phyloP scores from a whole-genome alignment of 2,329 filamentous ascomycete genomes.

The Neurospora crassa region DNA sequence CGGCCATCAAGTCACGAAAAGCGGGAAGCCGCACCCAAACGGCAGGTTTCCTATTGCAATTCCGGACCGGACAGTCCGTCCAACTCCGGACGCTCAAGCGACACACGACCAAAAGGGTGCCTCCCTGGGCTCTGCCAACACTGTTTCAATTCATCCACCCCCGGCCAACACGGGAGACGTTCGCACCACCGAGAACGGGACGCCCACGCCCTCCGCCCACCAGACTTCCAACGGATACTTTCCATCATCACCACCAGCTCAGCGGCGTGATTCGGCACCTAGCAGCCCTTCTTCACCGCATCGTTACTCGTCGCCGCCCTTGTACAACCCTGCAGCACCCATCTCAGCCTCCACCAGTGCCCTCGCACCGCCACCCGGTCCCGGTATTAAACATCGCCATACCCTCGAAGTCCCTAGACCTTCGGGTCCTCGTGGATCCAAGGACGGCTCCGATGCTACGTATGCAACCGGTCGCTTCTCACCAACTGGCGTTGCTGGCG shows the following conservation, averaged over 20 bases:
- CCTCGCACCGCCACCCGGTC: constrained; percentile 38
- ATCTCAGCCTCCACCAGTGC: constrained; percentile 35
- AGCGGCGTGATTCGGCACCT: constrained; percentile 9
- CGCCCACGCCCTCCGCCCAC: constrained; percentile 10
- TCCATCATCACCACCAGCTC: constrained; percentile 8
- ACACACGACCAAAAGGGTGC: constrained; percentile 19
- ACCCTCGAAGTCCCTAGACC: constrained; percentile 78
- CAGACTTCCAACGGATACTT: constrained; percentile 5
- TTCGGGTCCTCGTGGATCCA: constrained; percentile 56
- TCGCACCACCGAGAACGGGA: constrained; percentile 19
- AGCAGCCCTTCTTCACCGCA: constrained; percentile 30
- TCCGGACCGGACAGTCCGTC: constrained; percentile 20
- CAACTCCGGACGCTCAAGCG: constrained; percentile 1
- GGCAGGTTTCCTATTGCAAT: constrained; percentile 12
- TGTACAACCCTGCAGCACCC: constrained; percentile 35
- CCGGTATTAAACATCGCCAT: constrained; percentile 68
- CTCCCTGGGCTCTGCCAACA: constrained; percentile 25
- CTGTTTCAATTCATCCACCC: constrained; percentile 23
- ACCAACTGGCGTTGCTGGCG: constrained; percentile 45
- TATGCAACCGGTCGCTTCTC: constrained; percentile 76
- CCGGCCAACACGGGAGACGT: constrained; percentile 18
- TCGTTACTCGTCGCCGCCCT: constrained; percentile 55
- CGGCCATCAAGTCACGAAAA: constrained; percentile 5
- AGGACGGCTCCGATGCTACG: constrained; percentile 58
- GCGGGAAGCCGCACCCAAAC: constrained; percentile 17